Evolutionary conservation across 2,329 filamentous ascomycete species (phyloP).

Genomic region (Beauveria medogensis): DNA sequence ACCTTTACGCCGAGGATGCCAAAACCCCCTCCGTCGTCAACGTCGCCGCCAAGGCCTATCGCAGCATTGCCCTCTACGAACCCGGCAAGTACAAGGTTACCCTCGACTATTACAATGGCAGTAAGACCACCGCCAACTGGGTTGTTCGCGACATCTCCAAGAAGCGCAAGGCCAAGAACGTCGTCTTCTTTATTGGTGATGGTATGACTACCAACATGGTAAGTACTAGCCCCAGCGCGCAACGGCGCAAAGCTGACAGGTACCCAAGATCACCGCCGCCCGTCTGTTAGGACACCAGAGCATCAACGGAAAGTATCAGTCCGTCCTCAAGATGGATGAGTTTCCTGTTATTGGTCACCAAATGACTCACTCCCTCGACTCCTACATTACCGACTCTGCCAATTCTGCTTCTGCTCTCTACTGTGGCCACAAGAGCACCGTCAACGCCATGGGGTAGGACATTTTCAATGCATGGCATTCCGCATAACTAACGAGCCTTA

Average conservation of each 20-base stretch:
- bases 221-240: constrained; percentile 11
- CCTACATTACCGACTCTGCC: constrained; percentile 79
- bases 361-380: constrained; percentile 82
- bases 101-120: constrained; percentile 65
- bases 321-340: constrained; percentile 66
- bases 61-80: constrained; percentile 66
- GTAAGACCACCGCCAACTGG: constrained; percentile 69
- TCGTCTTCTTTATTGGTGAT: constrained; percentile 76
- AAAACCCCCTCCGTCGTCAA: constrained; percentile 65
- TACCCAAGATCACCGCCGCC: constrained; percentile 57
- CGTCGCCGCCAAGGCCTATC: constrained; percentile 71
- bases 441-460: constrained; percentile 64
- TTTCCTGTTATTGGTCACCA: constrained; percentile 83
- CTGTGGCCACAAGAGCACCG: constrained; percentile 74
- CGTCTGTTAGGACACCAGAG: constrained; percentile 74
- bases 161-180: constrained; percentile 72
- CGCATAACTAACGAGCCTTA: constrained; percentile 12
- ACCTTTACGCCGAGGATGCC: constrained; percentile 69
- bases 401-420: constrained; percentile 79
- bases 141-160: constrained; percentile 62
- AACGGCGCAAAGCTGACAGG: constrained; percentile 10
- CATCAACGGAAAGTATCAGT: constrained; percentile 78
- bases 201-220: constrained; percentile 67
- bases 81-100: constrained; percentile 73
- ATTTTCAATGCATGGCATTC: not conserved